Evolutionary conservation across 1,139 yeast species (phyloP), one percentile per base, ranked within the genome.

Genomic region (Suhomyces chickasaworum): DNA sequence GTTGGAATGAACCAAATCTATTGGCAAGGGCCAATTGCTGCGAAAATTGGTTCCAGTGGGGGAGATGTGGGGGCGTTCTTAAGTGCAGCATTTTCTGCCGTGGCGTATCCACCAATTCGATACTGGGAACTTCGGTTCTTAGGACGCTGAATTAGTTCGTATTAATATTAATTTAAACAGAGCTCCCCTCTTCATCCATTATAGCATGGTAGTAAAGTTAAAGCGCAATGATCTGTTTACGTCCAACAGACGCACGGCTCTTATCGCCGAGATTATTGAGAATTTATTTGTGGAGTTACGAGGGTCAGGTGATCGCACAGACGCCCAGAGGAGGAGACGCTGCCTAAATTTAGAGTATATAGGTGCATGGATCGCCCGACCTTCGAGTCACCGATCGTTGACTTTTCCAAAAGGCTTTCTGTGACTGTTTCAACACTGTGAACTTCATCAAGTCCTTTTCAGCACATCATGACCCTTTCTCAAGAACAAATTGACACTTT

Each of bases 401-500:
- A 25, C 29, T 10, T 25, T 25, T 25, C 13, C 29, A 25, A 25
- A 7, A 10, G n/a, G 29, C 29, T 25, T 8, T 10, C 13, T 25
- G 29, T 31, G 34, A 9, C 34, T 6, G 34, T 13, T 12, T 23
- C 3, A n/a, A 10, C n/a, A 3, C n/a, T 25, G 2, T 25, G 29
- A 25, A 25, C 29, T 10, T 25, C 13, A 10, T 10, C 29, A 3
- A 25, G 4, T 25, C n/a, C 12, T 4, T 25, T 12, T 13, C 29
- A 8, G 9, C 8, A 4, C 34, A 4, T n/a, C 6, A 32, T 29
- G 32, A 29, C 32, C 32, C 32, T 29, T n/a, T 55, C 78, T 0
- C 51, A 60, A n/a, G 68, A 69, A 22, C 86, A 83, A 53, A 48
- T 78, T 3, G 64, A 63, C 1, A 51, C 56, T 2, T 86, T 83